Evolutionary conservation across 2,329 filamentous ascomycete species (phyloP), one percentile per base, ranked within the genome.

Genomic region (Reticulascus tulasneorum): DNA sequence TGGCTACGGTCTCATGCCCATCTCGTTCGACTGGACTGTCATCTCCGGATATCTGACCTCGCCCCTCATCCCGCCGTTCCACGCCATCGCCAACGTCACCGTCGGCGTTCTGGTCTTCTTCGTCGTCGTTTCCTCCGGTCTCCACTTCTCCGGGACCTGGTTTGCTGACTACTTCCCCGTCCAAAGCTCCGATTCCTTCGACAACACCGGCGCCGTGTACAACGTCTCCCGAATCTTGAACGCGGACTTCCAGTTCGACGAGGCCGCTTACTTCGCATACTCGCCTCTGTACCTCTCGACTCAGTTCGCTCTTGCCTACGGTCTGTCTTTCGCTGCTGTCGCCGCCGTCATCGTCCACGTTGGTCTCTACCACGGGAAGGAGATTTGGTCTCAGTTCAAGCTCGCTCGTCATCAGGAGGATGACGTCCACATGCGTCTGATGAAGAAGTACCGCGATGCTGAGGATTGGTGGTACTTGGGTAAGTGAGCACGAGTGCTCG

Each of bases 11-110:
- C 58, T 85, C 10, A 64, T 84, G 18, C 79, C 79, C 9, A 69
- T 83, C 11, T 82, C 79, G 0, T 77, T 85, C 38, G 80, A 84
- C 56, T 84, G 81, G 80, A 73, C 71, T 32, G 67, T 77, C 35
- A 64, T 81, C 40, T 68, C 72, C 2, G 76, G 71, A 9, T 82
- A 73, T 48, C 62, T 75, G 33, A 55, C 59, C 9, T 75, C 69
- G n/a, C 78, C 77, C 8, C 56, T 82, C 17, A 76, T 79, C 38
- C 67, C 74, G 2, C 77, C 77, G 3, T 77, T 71, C 53, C 74
- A 77, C 50, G 77, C 76, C 11, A 73, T 80, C 36, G 66, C 69
- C 35, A 83, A 82, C 48, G 76, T 75, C 3, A 46, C 75, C 12
- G 65, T 71, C 15, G 75, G 74, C 3, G 64, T 75, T 30, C 60